Evolutionary conservation across 768 basidiomycete genomes (phyloP), one percentile per base, ranked within the genome.

Genomic region (Amanita rubescens): DNA sequence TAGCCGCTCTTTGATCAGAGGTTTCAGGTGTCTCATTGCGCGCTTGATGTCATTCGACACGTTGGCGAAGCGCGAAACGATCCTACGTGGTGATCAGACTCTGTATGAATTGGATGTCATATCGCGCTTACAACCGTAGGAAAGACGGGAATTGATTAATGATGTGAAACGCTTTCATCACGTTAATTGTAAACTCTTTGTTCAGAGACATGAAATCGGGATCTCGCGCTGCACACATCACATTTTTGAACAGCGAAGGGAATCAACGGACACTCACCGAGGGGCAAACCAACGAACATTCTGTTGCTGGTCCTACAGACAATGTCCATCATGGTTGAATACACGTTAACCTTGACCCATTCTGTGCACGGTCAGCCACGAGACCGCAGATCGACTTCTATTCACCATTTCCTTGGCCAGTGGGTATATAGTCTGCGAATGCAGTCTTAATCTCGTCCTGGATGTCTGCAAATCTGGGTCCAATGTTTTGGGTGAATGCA

Each of bases 1-100:
- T 8, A 64, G 56, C n/a, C 67, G 60, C 30, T 65, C 60, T 41
- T 63, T 49, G 5, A 71, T 62, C 10, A 67, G 27, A 0, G 70
- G 67, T 11, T 57, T 59, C 10, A 73, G 55, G 25, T 63, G 58
- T 20, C 61, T 53, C 15, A 58, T 58, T 51, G 59, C 57, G n/a
- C 57, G 55, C 22, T 59, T 46, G 11, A 59, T 34, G 15, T 49
- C 55, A 17, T 30, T 37, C 8, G 53, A 53, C 1, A 63, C 54
- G n/a, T 57, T 53, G 3, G 58, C 58, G 6, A 65, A 39, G 14
- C 51, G 45, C 6, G 56, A 55, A 5, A 58, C 58, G 14, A 62
- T 43, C 24, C 63, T 65, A 49, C 27, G 5, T n/a, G 32, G 20
- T 5, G n/a, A 7, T 49, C 14, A 47, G 10, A 10, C 34, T 34